Percentiles rank a stretch among this genome's conserved stretches.
These are phyloP conservation scores for Fusarium zealandicum DNA, from an alignment of 2,329 filamentous ascomycete species.

Conservation along the genomic window DNA sequence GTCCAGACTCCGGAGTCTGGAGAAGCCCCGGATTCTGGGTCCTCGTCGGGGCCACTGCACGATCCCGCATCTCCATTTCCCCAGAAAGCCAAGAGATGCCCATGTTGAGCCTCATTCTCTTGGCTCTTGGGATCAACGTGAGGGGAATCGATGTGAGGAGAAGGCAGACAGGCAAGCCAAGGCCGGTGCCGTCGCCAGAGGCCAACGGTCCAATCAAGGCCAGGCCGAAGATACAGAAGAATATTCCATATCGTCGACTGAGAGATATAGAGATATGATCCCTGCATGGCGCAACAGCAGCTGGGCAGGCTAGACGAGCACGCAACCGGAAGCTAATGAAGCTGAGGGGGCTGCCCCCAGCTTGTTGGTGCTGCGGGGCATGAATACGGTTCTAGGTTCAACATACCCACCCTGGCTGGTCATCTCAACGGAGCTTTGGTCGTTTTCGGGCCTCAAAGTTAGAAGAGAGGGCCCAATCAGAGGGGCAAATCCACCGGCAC, in stretches of 20 bases:
- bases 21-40: slow-evolving; percentile 28
- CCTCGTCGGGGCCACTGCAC: slow-evolving; percentile 18
- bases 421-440: slow-evolving; percentile 10
- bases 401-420: slow-evolving; percentile 2
- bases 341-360: slow-evolving; percentile 17
- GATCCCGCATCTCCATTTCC: slow-evolving; percentile 22
- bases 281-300: slow-evolving; percentile 1
- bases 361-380: slow-evolving; percentile 7
- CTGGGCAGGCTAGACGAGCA: not conserved
- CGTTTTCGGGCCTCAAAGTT: not conserved
- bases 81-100: slow-evolving; percentile 31
- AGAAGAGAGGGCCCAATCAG: slow-evolving; percentile 22
- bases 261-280: slow-evolving; percentile 24
- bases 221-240: slow-evolving; percentile 25
- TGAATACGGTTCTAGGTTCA: slow-evolving; percentile 13
- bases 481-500: slow-evolving; percentile 1
- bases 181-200: slow-evolving; percentile 11
- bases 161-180: not conserved
- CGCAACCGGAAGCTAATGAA: too few species aligned
- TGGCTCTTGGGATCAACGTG: slow-evolving; percentile 6
- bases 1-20: slow-evolving; percentile 31
- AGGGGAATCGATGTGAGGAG: slow-evolving; percentile 23
- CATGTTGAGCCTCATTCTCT: slow-evolving; percentile 19
- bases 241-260: slow-evolving; percentile 3
- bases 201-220: slow-evolving; percentile 34